Evolutionary conservation across 2,329 filamentous ascomycete genomes (phyloP).

Genomic region (Alternaria sp.): DNA sequence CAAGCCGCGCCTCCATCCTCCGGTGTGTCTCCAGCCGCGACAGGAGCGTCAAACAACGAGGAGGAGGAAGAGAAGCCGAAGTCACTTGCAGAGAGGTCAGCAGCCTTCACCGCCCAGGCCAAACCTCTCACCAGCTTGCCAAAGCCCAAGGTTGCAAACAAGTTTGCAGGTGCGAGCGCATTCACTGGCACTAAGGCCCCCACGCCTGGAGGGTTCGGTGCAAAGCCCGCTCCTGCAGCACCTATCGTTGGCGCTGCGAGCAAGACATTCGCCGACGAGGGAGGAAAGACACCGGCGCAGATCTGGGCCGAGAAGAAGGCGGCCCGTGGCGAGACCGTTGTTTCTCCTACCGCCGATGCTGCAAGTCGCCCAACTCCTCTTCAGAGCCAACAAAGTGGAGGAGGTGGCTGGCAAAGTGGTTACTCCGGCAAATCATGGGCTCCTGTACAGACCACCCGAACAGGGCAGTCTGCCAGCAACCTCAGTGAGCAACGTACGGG

Average conservation of each 20-base stretch:
- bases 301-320: constrained; percentile 98
- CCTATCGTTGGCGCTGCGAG: constrained; percentile 80
- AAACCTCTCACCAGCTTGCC: constrained; percentile 87
- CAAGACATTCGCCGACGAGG: constrained; percentile 92
- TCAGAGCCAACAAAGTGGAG: constrained; percentile 73
- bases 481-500: constrained; percentile 71
- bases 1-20: constrained; percentile 58
- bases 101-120: constrained; percentile 72
- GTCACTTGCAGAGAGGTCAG: constrained; percentile 76
- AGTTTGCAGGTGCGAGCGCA: constrained; percentile 74
- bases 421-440: constrained; percentile 92
- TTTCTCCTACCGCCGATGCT: constrained; percentile 48
- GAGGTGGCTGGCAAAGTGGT: constrained; percentile 85
- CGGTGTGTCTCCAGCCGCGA: constrained; percentile 54
- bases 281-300: constrained; percentile 95
- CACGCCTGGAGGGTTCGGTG: constrained; percentile 72
- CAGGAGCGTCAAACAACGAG: constrained; percentile 53
- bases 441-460: constrained; percentile 77
- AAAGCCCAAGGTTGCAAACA: constrained; percentile 94
- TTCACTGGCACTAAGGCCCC: constrained; percentile 93
- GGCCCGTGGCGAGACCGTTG: constrained; percentile 68
- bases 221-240: constrained; percentile 66
- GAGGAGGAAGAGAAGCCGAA: constrained; percentile 60
- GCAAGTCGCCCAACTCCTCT: constrained; percentile 37
- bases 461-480: constrained; percentile 68